These are phyloP conservation scores for Lachnum nothofagi DNA, from an alignment of 2,329 filamentous ascomycete genomes.

Conservation along the genomic window DNA sequence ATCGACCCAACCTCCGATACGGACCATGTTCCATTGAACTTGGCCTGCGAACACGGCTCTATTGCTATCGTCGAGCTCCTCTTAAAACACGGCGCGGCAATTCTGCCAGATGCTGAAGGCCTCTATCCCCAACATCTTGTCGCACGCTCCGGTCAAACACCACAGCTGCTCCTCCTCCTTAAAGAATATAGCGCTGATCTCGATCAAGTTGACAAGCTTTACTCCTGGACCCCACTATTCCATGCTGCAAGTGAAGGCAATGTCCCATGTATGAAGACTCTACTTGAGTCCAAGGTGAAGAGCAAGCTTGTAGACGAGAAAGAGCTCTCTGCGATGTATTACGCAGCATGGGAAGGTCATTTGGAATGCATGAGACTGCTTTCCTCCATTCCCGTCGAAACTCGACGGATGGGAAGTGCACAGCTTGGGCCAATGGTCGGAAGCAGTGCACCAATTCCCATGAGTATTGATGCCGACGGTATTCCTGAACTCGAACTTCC, in stretches of 20 bases:
- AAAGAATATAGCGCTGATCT: conserved; percentile 84
- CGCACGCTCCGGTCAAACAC: conserved; percentile 78
- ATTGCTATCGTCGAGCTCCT: conserved; percentile 79
- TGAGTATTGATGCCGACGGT: conserved; percentile 73
- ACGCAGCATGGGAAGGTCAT: conserved; percentile 96
- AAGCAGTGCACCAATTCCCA: conserved; percentile 45
- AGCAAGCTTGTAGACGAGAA: conserved; percentile 85
- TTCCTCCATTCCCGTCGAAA: conserved; percentile 42
- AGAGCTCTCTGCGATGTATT: conserved; percentile 90
- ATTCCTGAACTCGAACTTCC: conserved; percentile 90
- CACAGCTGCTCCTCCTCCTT: conserved; percentile 72
- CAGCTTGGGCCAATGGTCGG: conserved; percentile 30
- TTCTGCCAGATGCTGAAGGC: conserved; percentile 93
- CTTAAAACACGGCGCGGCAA: conserved; percentile 70
- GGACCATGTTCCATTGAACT: conserved; percentile 88
- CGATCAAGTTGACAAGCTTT: conserved; percentile 89
- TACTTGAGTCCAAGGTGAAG: conserved; percentile 75
- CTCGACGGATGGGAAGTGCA: conserved; percentile 25
- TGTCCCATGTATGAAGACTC: conserved; percentile 74
- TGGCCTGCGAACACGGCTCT: conserved; percentile 91
- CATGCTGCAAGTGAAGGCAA: conserved; percentile 96
- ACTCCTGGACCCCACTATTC: conserved; percentile 94
- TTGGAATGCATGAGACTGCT: conserved; percentile 89
- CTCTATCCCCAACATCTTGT: conserved; percentile 96
- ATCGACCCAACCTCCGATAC: conserved; percentile 80